Base-by-base conservation (phyloP, 805 yeast genomes). In the Candida railenensis region DNA sequence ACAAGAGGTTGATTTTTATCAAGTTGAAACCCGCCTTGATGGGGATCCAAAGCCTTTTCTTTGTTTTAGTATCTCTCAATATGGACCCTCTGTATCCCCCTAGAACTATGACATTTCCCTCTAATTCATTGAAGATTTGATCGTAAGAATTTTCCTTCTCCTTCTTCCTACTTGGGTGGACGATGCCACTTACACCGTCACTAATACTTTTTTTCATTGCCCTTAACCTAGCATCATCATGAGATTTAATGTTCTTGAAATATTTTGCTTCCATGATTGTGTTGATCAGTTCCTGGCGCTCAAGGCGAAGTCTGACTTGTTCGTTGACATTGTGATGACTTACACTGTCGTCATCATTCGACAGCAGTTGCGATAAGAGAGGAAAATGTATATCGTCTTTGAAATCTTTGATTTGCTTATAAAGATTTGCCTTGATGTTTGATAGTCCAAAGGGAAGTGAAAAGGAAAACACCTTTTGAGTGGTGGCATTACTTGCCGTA, bases 21-120 rank as follows among this genome's bases (percentile, higher is more conserved):
- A 89, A 69, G 53, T 87, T 83, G 43, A 91, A 74, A 0, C 96
- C 96, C 0, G 92, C 96, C 55, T 87, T 85, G 4, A 86, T 59
- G 0, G 97, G 97, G 36, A 90, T 80, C 97, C 97, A 91, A 1
- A 87, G 78, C 44, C 92, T 70, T 49, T 83, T 79, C 12, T 73
- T 65, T 0, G 96, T 84, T 11, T 68, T 67, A 1, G 79, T 58
- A 56, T 88, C 94, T 38, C 92, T 63, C 44, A 91, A 66, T 3
- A 85, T 78, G 39, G 89, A 81, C 2, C 97, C 97, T 55, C 97
- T 73, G 63, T 87, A 91, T 0, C 97, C 97, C 3, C 97, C 97
- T 63, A 91, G 48, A 1, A 91, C 71, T 2, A 91, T 79, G 1
- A 91, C 74, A 57, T 90, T 90, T 3, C 97, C 97, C 19, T 82